Percentiles rank a stretch among this genome's conserved stretches.
Evolutionary conservation across 164 flowering plant species (phyloP).

Genomic region (Akebia trifoliata): DNA sequence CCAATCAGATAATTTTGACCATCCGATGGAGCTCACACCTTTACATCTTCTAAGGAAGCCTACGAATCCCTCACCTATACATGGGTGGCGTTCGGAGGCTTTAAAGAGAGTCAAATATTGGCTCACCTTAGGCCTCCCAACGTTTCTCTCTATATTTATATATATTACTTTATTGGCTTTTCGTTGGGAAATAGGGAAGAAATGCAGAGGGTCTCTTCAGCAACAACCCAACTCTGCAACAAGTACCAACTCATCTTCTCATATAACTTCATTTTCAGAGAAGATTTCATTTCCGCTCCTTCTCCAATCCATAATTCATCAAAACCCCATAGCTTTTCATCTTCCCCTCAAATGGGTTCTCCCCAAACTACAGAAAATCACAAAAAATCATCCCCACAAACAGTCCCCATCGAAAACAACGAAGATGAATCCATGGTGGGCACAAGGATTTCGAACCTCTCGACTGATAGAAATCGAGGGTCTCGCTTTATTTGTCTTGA

Average conservation of each 20-base stretch:
- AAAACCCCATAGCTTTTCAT: constrained; percentile 1
- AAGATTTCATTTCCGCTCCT: background rate
- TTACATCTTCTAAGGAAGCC: no score
- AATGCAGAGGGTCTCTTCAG: constrained; percentile 6
- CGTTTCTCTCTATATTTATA: no score
- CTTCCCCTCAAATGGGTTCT: constrained; percentile 13
- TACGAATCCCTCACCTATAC: no score
- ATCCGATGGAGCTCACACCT: no score
- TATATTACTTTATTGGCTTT: no score
- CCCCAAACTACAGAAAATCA: background rate
- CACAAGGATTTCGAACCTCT: background rate
- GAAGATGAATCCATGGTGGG: background rate
- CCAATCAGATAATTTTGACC: no score
- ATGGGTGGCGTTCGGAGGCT: no score
- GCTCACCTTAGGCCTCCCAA: no score
- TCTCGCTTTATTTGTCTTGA: constrained; percentile 32
- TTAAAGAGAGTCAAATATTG: no score
- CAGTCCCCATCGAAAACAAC: background rate
- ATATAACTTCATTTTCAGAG: constrained; percentile 1
- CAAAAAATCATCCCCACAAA: constrained; percentile 1
- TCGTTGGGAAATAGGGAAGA: no score
- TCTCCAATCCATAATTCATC: background rate
- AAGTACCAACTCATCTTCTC: constrained; percentile 2
- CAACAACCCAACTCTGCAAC: constrained; percentile 4
- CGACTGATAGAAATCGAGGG: constrained; percentile 5